Conservation (phyloP, 495 filamentous ascomycete genomes). For the Penicillium cinerascens region DNA sequence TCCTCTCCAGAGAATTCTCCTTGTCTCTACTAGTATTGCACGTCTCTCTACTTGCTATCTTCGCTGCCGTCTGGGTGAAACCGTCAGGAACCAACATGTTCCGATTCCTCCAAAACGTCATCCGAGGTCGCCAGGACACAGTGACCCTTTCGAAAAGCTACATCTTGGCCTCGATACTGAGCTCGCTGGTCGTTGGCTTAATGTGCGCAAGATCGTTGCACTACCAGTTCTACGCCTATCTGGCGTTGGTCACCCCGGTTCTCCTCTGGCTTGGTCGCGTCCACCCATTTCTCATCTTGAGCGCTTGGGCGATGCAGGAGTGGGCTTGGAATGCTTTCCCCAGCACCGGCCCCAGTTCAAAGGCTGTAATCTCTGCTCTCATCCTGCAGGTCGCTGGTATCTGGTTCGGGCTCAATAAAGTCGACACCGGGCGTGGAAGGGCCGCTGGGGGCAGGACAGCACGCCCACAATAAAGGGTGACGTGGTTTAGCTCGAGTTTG, state of each 20-base stretch:
- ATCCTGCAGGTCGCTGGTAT: conserved; percentile 56
- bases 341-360: conserved; percentile 78
- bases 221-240: conserved; percentile 95
- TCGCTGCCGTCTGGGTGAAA: conserved; percentile 56
- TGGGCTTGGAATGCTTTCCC: conserved; percentile 97
- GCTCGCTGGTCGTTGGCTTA: conserved; percentile 78
- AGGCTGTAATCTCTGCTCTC: conserved; percentile 68
- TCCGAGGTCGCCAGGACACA: conserved; percentile 53
- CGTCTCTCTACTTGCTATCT: conserved; percentile 58
- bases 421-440: conserved; percentile 11
- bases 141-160: conserved; percentile 65
- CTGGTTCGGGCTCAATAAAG: conserved; percentile 22
- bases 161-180: conserved; percentile 73
- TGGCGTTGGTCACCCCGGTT: conserved; percentile 88
- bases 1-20: conserved; percentile 74
- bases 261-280: conserved; percentile 79
- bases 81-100: conserved; percentile 46
- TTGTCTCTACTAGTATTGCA: conserved; percentile 65
- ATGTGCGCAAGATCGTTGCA: conserved; percentile 89
- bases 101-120: conserved; percentile 47
- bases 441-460: conserved; percentile 12
- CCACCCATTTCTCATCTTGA: conserved; percentile 68
- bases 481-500: conserved; percentile 1
- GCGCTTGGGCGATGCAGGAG: conserved; percentile 80
- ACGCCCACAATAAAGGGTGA: conserved; percentile 20